Conservation (phyloP, 148 eudicot species). For the Arctostaphylos glauca region DNA sequence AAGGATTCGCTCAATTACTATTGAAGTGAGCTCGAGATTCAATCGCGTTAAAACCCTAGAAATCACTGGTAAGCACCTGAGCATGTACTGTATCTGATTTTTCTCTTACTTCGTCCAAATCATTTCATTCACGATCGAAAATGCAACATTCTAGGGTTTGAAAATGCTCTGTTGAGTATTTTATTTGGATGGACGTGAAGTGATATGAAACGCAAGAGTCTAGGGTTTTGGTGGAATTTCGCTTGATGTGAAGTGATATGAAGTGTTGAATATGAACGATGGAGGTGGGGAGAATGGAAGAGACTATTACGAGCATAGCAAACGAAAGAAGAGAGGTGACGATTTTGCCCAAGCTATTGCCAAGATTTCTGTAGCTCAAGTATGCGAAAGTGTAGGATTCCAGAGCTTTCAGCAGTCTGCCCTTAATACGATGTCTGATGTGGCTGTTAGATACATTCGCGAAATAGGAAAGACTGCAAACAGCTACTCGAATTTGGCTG, state of each 20-base stretch:
- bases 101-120: not conserved
- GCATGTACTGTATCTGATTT: constrained; percentile 1
- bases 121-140: not conserved
- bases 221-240: not conserved
- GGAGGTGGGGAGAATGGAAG: constrained; percentile 42
- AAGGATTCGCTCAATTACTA: not conserved
- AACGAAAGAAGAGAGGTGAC: constrained; percentile 31
- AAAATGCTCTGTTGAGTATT: not conserved
- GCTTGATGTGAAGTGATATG: constrained; percentile 21
- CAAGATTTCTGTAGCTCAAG: constrained; percentile 63
- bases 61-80: constrained; percentile 13
- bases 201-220: not conserved
- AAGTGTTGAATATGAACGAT: constrained; percentile 59
- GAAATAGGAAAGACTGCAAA: constrained; percentile 51
- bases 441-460: constrained; percentile 48
- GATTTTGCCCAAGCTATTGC: constrained; percentile 55
- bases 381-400: constrained; percentile 69
- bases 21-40: not conserved
- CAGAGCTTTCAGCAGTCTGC: constrained; percentile 69
- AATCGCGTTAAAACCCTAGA: constrained; percentile 1
- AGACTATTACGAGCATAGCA: not conserved
- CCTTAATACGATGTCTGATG: constrained; percentile 49
- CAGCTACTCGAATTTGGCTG: constrained; percentile 50
- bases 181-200: not conserved
- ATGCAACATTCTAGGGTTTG: constrained; percentile 17